Percentiles rank a stretch among this genome's conserved stretches.
Conservation (phyloP, 2,329 filamentous ascomycete species). For the Fusarium algeriense region DNA sequence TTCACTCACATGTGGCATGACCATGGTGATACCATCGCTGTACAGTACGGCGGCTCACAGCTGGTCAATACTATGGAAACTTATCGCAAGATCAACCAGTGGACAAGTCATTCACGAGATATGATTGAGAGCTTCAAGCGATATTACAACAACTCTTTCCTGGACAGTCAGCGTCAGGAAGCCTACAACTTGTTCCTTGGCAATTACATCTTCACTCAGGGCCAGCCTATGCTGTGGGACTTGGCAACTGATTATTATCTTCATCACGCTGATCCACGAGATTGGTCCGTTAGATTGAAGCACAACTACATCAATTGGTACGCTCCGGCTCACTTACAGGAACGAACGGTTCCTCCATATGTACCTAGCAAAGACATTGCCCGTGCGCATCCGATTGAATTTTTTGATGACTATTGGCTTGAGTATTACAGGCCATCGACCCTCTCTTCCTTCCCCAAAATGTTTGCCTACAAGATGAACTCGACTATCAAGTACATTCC, state of each 20-base stretch:
- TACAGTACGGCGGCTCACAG: slow-evolving; percentile 97
- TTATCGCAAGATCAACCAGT: slow-evolving; percentile 98
- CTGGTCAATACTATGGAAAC: slow-evolving; percentile 99
- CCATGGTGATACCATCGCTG: slow-evolving; percentile 96
- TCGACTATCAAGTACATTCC: slow-evolving; percentile 87
- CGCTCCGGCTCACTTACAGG: slow-evolving; percentile 77
- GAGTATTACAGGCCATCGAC: slow-evolving; percentile 94
- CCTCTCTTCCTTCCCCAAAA: slow-evolving; percentile 89
- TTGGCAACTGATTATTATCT: slow-evolving; percentile 95
- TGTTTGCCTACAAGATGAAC: slow-evolving; percentile 93
- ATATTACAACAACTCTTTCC: slow-evolving; percentile 98
- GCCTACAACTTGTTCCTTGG: slow-evolving; percentile 97
- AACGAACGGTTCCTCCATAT: slow-evolving; percentile 66
- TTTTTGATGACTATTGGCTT: slow-evolving; percentile 95
- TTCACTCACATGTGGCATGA: slow-evolving; percentile 99
- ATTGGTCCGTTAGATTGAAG: slow-evolving; percentile 71
- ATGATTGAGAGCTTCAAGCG: slow-evolving; percentile 99
- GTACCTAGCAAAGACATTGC: slow-evolving; percentile 54
- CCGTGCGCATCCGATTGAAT: slow-evolving; percentile 62
- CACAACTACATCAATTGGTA: slow-evolving; percentile 92
- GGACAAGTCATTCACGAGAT: slow-evolving; percentile 96
- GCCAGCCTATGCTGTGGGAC: slow-evolving; percentile 97
- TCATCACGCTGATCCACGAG: slow-evolving; percentile 86
- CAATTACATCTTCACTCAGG: slow-evolving; percentile 90
- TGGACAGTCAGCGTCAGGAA: slow-evolving; percentile 97